Percentiles rank a stretch among this genome's conserved stretches.
phyloP scores from a whole-genome alignment of 2,329 filamentous ascomycete genomes.

The Coleophoma eucalyptorum region DNA sequence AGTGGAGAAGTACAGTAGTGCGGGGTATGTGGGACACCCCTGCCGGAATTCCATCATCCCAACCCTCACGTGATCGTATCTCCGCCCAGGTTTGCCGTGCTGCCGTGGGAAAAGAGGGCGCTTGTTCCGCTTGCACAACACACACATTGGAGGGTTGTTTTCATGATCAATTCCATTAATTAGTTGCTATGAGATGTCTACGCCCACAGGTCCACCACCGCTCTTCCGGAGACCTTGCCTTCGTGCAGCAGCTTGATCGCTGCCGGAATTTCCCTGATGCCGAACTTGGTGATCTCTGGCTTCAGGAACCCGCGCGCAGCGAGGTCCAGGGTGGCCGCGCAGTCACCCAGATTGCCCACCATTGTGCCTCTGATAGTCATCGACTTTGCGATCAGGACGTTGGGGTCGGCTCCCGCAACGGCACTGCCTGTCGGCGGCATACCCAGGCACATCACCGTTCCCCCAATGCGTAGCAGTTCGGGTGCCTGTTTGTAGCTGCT shows the following conservation, averaged over 20 bases:
- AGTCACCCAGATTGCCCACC: constrained; percentile 2
- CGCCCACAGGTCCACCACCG: constrained; percentile 20
- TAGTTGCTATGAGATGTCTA: too few species aligned
- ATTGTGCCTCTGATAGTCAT: constrained; percentile 4
- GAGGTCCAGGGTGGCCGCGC: constrained; percentile 2
- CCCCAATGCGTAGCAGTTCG: constrained; percentile 26
- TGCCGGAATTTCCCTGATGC: constrained; percentile 10
- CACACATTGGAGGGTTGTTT: too few species aligned
- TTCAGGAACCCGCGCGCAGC: constrained; percentile 9
- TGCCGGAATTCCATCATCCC: too few species aligned
- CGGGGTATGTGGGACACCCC: too few species aligned
- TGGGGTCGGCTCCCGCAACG: background rate
- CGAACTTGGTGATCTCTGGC: constrained; percentile 10
- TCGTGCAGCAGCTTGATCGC: constrained; percentile 15
- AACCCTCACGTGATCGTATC: too few species aligned
- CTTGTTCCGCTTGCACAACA: too few species aligned
- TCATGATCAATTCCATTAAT: too few species aligned
- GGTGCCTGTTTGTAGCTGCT: constrained; percentile 39
- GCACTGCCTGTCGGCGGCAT: constrained; percentile 1
- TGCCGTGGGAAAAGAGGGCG: too few species aligned
- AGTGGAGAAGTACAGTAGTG: too few species aligned
- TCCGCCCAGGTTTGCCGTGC: too few species aligned
- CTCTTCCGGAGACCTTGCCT: constrained; percentile 16
- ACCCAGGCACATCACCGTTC: background rate
- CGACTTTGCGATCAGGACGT: constrained; percentile 1